Evolutionary conservation across 306 rosid species (phyloP), one percentile per base, ranked within the genome.

Genomic region (Rosa lucieae): DNA sequence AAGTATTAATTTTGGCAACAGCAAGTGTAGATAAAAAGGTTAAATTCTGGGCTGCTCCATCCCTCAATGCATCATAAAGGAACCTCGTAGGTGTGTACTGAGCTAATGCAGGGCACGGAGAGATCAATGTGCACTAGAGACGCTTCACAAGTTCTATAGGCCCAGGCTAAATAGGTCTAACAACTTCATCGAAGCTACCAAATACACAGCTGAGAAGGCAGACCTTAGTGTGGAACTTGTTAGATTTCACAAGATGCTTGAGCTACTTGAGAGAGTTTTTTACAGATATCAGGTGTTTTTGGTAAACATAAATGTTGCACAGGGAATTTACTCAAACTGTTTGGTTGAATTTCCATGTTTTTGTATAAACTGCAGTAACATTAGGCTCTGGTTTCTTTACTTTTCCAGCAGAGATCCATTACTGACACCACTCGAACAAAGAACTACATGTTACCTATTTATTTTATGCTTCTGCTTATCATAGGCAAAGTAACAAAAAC

Each of bases 11-110:
- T 82, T 88, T 96, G 80, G 99, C 98, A 76, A 88, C 98, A 53
- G 85, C 96, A 43, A 88, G 99, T 77, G 82, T 74, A 59, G 99
- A 93, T 88, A 96, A 96, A 92, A 96, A 96, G 84, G 99, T 93
- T 56, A 96, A 96, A 85, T 84, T 96, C 70, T 96, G 99, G 99
- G 92, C 93, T 37, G 85, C 94, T 61, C 98, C 99, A 21, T 77
- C 93, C 0, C 80, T 80, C 21, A 66, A 74, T 68, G 79, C 79
- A n/a, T 85, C 84, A 20, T 89, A 70, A 79, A 74, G 84, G 66
- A 67, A 66, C 74, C 71, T 77, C 42, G 59, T 26, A 12, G 48
- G 78, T 52, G 39, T 11, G 2, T 3, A 51, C 23, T 4, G 43
- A 78, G 67, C 55, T 67, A 26, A 72, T 73, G 79, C 65, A 18